Percentiles rank a stretch among this genome's conserved stretches.
phyloP scores from a whole-genome alignment of 306 rosid genomes.

The Citrullus amarus region DNA sequence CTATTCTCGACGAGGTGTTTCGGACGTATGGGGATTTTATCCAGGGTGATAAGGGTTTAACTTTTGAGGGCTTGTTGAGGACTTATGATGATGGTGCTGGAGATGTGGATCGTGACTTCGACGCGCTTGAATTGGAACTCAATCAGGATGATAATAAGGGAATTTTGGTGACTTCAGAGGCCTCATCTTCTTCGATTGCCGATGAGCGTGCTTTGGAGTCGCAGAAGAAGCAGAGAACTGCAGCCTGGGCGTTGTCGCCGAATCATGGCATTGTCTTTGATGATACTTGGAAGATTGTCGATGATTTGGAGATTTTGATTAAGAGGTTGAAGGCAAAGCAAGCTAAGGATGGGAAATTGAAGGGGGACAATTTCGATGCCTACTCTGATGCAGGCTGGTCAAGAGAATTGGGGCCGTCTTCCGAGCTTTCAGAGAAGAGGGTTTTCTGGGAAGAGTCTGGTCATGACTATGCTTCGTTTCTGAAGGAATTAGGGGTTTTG shows the following conservation, averaged over 20 bases:
- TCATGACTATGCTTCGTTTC: conserved; percentile 55
- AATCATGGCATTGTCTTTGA: conserved; percentile 92
- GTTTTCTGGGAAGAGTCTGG: conserved; percentile 86
- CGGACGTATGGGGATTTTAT: conserved; percentile 81
- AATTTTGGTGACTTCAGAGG: conserved; percentile 42
- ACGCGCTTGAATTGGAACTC: conserved; percentile 77
- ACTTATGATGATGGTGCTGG: conserved; percentile 99
- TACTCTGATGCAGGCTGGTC: conserved; percentile 98
- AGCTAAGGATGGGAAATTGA: conserved; percentile 69
- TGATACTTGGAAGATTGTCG: conserved; percentile 95
- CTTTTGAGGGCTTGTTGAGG: conserved; percentile 77
- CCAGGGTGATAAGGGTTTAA: conserved; percentile 75
- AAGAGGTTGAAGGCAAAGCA: conserved; percentile 82
- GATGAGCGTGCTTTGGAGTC: conserved; percentile 67
- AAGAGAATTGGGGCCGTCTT: conserved; percentile 74
- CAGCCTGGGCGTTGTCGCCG: conserved; percentile 95
- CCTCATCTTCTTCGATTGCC: conserved; percentile 68
- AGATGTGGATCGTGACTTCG: conserved; percentile 93
- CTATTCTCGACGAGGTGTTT: conserved; percentile 92
- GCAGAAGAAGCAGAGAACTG: conserved; percentile 97
- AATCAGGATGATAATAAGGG: conserved; percentile 34
- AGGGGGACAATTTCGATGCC: conserved; percentile 68
- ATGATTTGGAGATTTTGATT: conserved; percentile 77
- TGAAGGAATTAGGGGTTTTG: conserved; percentile 73
- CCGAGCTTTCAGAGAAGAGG: conserved; percentile 77